Percentiles rank a stretch among this genome's conserved stretches.
Evolutionary conservation across 164 flowering plant species (phyloP).

Genomic region (Aristolochia californica): DNA sequence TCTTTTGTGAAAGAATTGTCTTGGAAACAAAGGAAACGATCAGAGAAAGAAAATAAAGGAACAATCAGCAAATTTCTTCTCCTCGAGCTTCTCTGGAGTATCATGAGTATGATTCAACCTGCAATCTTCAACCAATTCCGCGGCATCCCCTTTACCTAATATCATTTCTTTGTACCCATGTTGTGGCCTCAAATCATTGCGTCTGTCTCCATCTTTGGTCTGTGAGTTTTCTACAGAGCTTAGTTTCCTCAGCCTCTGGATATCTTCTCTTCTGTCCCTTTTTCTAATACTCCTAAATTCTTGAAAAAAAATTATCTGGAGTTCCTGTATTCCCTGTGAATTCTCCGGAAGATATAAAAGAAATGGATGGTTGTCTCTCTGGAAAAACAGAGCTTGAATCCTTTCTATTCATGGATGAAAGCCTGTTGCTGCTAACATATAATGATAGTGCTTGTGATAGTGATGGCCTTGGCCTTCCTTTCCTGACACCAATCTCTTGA

Average conservation of each 20-base stretch:
- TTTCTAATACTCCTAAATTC: background rate
- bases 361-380: constrained; percentile 8
- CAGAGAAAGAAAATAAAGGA: no score
- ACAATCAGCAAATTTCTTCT: constrained; percentile 69
- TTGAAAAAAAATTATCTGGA: background rate
- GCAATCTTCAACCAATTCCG: constrained; percentile 12
- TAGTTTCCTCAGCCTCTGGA: constrained; percentile 17
- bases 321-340: constrained; percentile 12
- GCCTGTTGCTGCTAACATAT: background rate
- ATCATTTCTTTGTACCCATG: constrained; percentile 10
- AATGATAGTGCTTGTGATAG: background rate
- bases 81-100: constrained; percentile 24
- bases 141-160: constrained; percentile 13
- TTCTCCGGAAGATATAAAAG: constrained; percentile 19
- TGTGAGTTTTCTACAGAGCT: constrained; percentile 17
- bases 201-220: constrained; percentile 7
- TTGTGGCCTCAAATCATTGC: constrained; percentile 19
- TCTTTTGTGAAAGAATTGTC: no score
- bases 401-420: constrained; percentile 16
- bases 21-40: no score
- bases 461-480: constrained; percentile 30
- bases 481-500: constrained; percentile 43
- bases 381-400: constrained; percentile 5
- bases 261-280: constrained; percentile 18
- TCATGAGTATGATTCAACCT: constrained; percentile 10